A percentile compares a stretch with the other conserved stretches of the same genome.
These are phyloP conservation scores for Helenozyma baotianmanensis DNA, from an alignment of 805 yeast genomes.

Conservation along the genomic window DNA sequence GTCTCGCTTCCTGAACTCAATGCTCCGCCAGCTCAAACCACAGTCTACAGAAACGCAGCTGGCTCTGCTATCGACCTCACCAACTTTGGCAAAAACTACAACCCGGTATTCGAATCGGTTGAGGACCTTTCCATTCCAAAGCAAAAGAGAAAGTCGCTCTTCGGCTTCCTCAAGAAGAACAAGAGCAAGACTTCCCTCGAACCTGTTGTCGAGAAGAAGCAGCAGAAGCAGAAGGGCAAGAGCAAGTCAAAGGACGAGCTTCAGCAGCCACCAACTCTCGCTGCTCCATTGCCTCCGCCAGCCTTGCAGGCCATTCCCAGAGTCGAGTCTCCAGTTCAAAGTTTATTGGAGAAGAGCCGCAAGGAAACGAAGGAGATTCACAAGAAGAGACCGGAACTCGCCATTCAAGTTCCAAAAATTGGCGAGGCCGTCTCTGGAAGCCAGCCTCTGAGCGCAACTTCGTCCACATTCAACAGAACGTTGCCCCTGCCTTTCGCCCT, in stretches of 20 bases:
- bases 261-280: too few species aligned
- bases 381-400: constrained; percentile 9
- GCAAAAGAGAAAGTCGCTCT: constrained; percentile 26
- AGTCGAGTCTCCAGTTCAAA: too few species aligned
- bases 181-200: not conserved
- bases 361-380: not conserved
- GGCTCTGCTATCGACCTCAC: constrained; percentile 38
- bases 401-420: constrained; percentile 13
- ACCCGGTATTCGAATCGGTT: constrained; percentile 29
- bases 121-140: constrained; percentile 1
- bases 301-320: too few species aligned
- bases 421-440: constrained; percentile 2
- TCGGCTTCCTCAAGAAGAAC: constrained; percentile 30
- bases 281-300: too few species aligned
- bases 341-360: not conserved
- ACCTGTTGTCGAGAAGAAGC: not conserved
- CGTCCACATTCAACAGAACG: constrained; percentile 12
- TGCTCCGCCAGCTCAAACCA: not conserved
- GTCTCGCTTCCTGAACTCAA: constrained; percentile 16
- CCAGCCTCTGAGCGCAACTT: constrained; percentile 13
- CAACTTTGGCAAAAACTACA: constrained; percentile 36
- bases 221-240: not conserved
- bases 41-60: constrained; percentile 14
- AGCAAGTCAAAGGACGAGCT: not conserved
- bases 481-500: constrained; percentile 41